Base-by-base conservation (phyloP, 495 filamentous ascomycete genomes). In the Xylaria telfairii region DNA sequence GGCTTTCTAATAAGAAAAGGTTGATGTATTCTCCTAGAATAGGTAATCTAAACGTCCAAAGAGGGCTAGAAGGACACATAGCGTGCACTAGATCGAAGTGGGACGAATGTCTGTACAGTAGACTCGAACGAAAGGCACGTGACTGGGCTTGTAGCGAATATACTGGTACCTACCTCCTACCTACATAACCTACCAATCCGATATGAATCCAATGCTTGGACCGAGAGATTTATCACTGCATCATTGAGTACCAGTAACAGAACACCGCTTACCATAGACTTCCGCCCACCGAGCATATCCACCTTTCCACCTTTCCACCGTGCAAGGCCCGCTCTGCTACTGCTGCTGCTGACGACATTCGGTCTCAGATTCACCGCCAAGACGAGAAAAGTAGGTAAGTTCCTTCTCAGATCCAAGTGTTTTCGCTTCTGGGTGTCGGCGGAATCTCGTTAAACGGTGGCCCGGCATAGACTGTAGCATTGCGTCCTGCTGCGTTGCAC, bases 381-480 rank as follows among this genome's bases (percentile, higher is more conserved):
- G 67, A 61, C 66, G 34, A 69, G 56, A 47, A 34, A 69, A 24
- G 42, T 49, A 69, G 34, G 54, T 44, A 51, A 69, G 67, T n/a
- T n/a, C 67, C 39, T 69, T 54, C 46, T 41, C 21, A 53, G 19
- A 54, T 28, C 15, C 10, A 53, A 63, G 34, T 2, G 44, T 54
- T 54, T 53, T 44, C 57, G 10, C 10, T 69, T 63, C 34, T 21
- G 46, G 24, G 44, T n/a, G 44, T 28, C 42, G 41, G 34, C n/a
- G 59, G 57, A 62, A 63, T 21, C 42, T 37, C 24, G 56, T 53
- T 69, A 41, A 62, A 39, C 32, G 54, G 46, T 47, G 28, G 67
- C 54, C 53, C 44, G 67, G 54, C 53, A 56, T 69, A 28, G 59
- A 54, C 49, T 42, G 67, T 69, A 53, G 32, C 67, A 49, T 69